Percentiles rank a stretch among this genome's conserved stretches.
These are phyloP conservation scores for Russula griseocarnosa DNA, from an alignment of 768 basidiomycete genomes.

Conservation along the genomic window DNA sequence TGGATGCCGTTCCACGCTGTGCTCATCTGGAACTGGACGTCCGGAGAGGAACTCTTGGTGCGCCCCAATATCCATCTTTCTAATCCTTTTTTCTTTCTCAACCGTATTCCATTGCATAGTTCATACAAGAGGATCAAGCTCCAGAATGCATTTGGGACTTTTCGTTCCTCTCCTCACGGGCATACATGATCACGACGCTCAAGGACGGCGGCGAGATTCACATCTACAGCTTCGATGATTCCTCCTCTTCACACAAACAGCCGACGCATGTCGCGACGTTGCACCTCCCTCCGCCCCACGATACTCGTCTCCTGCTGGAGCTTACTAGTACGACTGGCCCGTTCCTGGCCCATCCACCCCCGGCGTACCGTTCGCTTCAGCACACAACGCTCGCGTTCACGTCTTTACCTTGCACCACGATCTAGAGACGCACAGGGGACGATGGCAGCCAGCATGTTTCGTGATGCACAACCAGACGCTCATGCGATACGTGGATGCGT, in stretches of 20 bases:
- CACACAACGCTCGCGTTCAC: constrained; percentile 32
- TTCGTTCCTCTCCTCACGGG: constrained; percentile 43
- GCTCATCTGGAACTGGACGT: constrained; percentile 53
- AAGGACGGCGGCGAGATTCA: constrained; percentile 39
- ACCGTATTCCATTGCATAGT: constrained; percentile 29
- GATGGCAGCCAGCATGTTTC: constrained; percentile 30
- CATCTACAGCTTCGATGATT: constrained; percentile 40
- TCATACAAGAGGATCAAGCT: constrained; percentile 33
- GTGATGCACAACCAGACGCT: constrained; percentile 37
- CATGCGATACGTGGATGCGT: constrained; percentile 22
- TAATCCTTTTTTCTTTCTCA: neutral
- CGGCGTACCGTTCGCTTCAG: constrained; percentile 28
- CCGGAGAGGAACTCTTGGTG: constrained; percentile 43
- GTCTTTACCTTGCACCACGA: constrained; percentile 33
- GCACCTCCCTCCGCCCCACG: constrained; percentile 29
- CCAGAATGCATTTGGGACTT: constrained; percentile 39
- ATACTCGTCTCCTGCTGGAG: constrained; percentile 20
- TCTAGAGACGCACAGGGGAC: constrained; percentile 9
- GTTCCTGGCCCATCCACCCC: constrained; percentile 27
- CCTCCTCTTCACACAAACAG: constrained; percentile 1
- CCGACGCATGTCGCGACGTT: constrained; percentile 31
- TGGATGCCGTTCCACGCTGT: constrained; percentile 37
- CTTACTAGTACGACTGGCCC: constrained; percentile 34
- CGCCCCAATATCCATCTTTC: constrained; percentile 27
- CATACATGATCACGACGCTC: constrained; percentile 42